A percentile compares a stretch with the other conserved stretches of the same genome.
Evolutionary conservation across 495 filamentous ascomycete species (phyloP).

Genomic region (Hypoxylon rickii): DNA sequence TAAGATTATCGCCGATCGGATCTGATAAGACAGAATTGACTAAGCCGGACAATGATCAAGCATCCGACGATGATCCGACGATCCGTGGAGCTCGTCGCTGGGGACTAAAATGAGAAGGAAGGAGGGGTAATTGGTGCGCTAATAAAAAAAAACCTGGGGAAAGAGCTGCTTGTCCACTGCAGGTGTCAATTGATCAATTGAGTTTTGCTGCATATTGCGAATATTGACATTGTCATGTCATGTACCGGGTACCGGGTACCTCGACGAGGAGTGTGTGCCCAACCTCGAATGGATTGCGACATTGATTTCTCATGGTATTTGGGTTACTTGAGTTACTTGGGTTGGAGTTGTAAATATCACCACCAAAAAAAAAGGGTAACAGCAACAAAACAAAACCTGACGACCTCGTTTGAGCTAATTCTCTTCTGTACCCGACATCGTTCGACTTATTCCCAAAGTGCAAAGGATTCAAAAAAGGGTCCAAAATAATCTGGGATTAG

Average conservation of each 20-base stretch:
- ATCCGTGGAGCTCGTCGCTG: too few relatives aligned
- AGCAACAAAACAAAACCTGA: too few relatives aligned
- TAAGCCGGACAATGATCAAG: conserved; percentile 6
- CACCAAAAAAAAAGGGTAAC: too few relatives aligned
- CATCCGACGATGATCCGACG: conserved; percentile 12
- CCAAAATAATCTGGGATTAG: conserved; percentile 10
- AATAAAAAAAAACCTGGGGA: conserved; percentile 25
- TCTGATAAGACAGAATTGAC: not conserved
- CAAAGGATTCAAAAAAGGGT: conserved; percentile 12
- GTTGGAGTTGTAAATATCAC: too few relatives aligned
- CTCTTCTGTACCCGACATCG: conserved; percentile 23
- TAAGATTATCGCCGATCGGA: not conserved
- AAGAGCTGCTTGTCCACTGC: not conserved
- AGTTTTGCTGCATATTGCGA: too few relatives aligned
- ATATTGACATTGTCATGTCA: too few relatives aligned
- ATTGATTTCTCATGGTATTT: too few relatives aligned
- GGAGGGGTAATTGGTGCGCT: conserved; percentile 23
- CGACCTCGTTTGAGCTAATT: conserved; percentile 26
- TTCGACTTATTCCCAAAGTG: conserved; percentile 14
- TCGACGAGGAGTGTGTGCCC: too few relatives aligned
- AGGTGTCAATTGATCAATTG: too few relatives aligned
- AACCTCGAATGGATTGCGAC: too few relatives aligned
- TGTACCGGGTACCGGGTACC: not conserved
- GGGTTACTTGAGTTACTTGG: too few relatives aligned
- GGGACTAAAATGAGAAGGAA: conserved; percentile 2